Evolutionary conservation across 805 yeast genomes (phyloP), one percentile per base, ranked within the genome.

Genomic region (Suhomyces canberraensis): DNA sequence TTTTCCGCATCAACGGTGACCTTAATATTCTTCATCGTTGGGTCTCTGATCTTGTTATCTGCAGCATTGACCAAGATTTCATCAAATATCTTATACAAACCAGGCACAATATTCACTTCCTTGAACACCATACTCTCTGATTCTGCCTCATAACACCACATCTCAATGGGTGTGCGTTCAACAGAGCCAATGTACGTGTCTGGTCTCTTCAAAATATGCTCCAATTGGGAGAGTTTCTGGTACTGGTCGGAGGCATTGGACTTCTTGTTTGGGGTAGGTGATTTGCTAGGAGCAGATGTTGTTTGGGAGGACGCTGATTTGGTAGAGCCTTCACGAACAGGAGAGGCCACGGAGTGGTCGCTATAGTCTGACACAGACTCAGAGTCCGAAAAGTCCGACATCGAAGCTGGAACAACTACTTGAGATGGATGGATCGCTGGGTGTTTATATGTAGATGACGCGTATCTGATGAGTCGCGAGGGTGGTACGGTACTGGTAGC

Each of bases 31-130:
- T 79, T 84, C 99, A 93, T 93, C 8, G 75, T 48, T 1, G 96
- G 88, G 57, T 93, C 99, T 49, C 98, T 78, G 42, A 91, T 91
- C 66, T 93, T 93, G 69, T 93, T 93, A 64, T 93, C 99, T 11
- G 99, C 99, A 4, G 99, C 98, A 60, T 93, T 93, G 36, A 93
- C 99, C 44, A 93, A 69, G 40, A 93, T 90, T 65, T 93, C 99
- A 61, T 93, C 99, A 58, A 93, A 93, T 38, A 93, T 91, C 64
- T 93, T 93, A 66, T 88, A 91, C 43, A 93, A 66, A 33, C 98
- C 99, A 2, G 99, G 99, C 8, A 93, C 98, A 46, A 90, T 84
- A 30, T 71, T 76, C 18, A 93, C 95, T 30, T 75, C 82, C 30
- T 76, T 79, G 40, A 41, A 61, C 20, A 52, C 58, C 74, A 69